Conservation (phyloP, 371 early-diverging fungal species). For the Dichotomocladium elegans region DNA sequence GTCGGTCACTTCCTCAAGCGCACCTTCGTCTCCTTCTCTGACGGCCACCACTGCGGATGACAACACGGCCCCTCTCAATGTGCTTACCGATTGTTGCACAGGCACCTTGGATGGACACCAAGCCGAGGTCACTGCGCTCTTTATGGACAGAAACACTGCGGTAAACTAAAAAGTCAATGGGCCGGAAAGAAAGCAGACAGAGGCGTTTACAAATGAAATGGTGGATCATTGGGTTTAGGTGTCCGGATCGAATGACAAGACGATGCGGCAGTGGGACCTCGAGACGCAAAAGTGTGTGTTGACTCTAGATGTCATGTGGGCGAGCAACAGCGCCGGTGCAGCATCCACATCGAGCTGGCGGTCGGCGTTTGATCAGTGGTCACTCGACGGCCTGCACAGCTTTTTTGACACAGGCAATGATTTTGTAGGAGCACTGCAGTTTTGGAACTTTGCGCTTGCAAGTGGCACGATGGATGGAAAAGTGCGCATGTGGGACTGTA, state of each 20-base stretch:
- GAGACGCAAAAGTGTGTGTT: constrained; percentile 66
- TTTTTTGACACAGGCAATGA: constrained; percentile 44
- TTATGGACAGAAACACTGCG: constrained; percentile 37
- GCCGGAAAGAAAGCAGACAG: background rate
- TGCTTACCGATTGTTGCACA: constrained; percentile 32
- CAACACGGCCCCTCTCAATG: constrained; percentile 16
- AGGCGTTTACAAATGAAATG: background rate
- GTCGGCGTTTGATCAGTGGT: constrained; percentile 9
- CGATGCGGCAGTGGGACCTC: constrained; percentile 89
- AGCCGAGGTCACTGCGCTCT: constrained; percentile 49
- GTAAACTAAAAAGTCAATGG: constrained; percentile 32
- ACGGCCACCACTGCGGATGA: constrained; percentile 18
- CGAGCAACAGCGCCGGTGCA: constrained; percentile 28
- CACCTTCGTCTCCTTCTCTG: constrained; percentile 29
- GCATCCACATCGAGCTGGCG: constrained; percentile 17
- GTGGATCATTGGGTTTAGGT: constrained; percentile 28
- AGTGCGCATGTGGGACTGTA: constrained; percentile 86
- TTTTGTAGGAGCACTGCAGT: constrained; percentile 74
- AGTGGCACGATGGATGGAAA: constrained; percentile 85
- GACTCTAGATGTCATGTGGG: constrained; percentile 70
- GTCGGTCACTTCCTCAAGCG: constrained; percentile 16
- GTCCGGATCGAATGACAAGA: constrained; percentile 86
- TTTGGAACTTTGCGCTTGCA: constrained; percentile 77
- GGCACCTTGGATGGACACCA: constrained; percentile 52
- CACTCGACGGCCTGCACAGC: constrained; percentile 19